Base-by-base conservation (phyloP, 2,329 filamentous ascomycete species). In the Fusarium falciforme region DNA sequence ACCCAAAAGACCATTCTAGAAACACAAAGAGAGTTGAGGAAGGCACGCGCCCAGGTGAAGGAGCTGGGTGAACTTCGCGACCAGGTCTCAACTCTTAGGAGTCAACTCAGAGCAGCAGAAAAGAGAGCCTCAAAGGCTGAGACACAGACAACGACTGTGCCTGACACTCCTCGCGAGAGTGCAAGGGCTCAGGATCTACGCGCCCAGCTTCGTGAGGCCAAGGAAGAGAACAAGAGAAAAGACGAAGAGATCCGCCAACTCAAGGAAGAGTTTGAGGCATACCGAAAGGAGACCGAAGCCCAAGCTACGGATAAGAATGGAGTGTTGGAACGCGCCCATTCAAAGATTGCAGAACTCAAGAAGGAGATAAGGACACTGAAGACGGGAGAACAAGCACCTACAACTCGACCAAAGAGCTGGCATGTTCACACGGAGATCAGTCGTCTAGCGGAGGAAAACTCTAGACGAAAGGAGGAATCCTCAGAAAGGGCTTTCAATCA, bases 281-380 rank as follows among this genome's bases (percentile, higher is more conserved):
- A 90, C 38, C 88, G 88, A 70, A 84, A 86, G 35, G 85, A 89
- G 54, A 86, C 87, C 20, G 88, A 90, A 69, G 79, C 84, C 7
- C 86, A 86, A 40, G 87, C 89, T n/a, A 81, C 83, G 10, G 89
- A 92, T 68, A 88, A 88, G 5, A 86, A 87, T 74, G 84, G 86
- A 17, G 87, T 91, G 3, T 74, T 91, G 52, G 85, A 88, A 62
- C 87, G 86, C 71, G 89, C 89, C 64, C 89, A 91, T 67, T 83
- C 85, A 42, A 89, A 89, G 79, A 89, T 91, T 68, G 82, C 85
- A 10, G 85, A 88, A 49, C 84, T 92, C 9, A 89, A 88, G 79
- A 87, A 86, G 73, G 87, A 89, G 72, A 79, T 90, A 42, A 84
- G 83, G 67, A 80, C 80, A 1, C 80, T 90, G 4, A 87, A 87